Evolutionary conservation across 768 basidiomycete genomes (phyloP).

Genomic region (Agrocybe pediades): DNA sequence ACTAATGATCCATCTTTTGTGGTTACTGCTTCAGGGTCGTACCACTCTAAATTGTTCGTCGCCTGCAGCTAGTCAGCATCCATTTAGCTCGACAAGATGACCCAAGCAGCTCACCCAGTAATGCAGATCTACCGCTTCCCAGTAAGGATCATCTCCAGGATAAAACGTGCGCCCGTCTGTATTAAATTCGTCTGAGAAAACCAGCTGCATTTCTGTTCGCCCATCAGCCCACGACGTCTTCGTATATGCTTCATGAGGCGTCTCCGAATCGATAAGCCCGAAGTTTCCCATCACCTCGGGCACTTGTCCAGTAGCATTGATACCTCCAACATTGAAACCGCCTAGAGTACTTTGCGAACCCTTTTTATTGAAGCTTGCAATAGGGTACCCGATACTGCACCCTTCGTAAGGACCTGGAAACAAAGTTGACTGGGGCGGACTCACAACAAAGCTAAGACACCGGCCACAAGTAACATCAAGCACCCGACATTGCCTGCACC

Average conservation of each 20-base stretch:
- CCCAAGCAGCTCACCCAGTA: conserved; percentile 58
- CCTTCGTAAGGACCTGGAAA: neutral
- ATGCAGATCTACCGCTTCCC: conserved; percentile 79
- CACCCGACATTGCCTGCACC: conserved; percentile 71
- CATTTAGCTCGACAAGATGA: neutral
- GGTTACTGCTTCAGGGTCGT: conserved; percentile 78
- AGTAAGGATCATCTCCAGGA: conserved; percentile 83
- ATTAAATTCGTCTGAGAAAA: conserved; percentile 84
- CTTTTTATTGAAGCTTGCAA: conserved; percentile 32
- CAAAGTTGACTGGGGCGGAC: conserved; percentile 28
- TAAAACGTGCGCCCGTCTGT: conserved; percentile 73
- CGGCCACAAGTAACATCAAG: conserved; percentile 41
- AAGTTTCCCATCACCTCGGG: conserved; percentile 57
- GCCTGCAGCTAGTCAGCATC: conserved; percentile 27
- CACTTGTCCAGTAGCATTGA: conserved; percentile 59
- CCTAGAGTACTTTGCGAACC: conserved; percentile 27
- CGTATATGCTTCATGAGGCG: conserved; percentile 54
- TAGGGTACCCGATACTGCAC: conserved; percentile 38
- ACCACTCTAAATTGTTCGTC: conserved; percentile 82
- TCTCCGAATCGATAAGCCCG: conserved; percentile 58
- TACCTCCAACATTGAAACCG: conserved; percentile 45
- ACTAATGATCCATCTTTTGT: conserved; percentile 74
- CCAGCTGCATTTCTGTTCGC: conserved; percentile 46
- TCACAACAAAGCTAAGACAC: conserved; percentile 62
- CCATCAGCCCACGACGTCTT: conserved; percentile 62